Evolutionary conservation across 192 early-diverging fungal species (phyloP).

Genomic region (Piromyces finnis): DNA sequence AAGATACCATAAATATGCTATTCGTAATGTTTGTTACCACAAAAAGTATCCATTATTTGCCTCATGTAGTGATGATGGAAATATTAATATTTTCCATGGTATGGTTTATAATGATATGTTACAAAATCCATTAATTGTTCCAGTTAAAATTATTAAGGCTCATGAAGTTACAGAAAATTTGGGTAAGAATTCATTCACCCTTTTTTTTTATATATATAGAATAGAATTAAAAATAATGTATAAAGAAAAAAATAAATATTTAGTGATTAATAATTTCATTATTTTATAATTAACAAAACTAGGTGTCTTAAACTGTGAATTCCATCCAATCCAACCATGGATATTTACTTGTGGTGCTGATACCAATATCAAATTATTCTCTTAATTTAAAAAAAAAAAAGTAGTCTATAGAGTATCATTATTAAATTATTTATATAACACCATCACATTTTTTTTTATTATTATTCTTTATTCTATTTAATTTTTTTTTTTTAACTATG

Average conservation of each 20-base stretch:
- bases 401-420: no score
- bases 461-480: no score
- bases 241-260: no score
- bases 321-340: constrained; percentile 97
- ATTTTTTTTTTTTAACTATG: no score
- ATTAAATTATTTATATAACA: no score
- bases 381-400: not conserved
- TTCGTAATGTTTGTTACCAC: constrained; percentile 76
- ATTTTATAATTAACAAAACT: no score
- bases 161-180: constrained; percentile 56
- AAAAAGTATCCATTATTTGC: constrained; percentile 83
- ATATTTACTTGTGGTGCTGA: constrained; percentile 83
- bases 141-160: constrained; percentile 81
- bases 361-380: constrained; percentile 67
- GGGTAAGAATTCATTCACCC: no score
- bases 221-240: no score
- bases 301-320: constrained; percentile 68
- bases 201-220: no score
- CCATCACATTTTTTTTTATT: no score
- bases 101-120: constrained; percentile 95
- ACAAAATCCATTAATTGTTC: constrained; percentile 93
- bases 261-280: no score
- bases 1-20: constrained; percentile 72
- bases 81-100: constrained; percentile 89
- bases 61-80: constrained; percentile 79